phyloP scores from a whole-genome alignment of 2,329 filamentous ascomycete genomes.

The Geosmithia flava region DNA sequence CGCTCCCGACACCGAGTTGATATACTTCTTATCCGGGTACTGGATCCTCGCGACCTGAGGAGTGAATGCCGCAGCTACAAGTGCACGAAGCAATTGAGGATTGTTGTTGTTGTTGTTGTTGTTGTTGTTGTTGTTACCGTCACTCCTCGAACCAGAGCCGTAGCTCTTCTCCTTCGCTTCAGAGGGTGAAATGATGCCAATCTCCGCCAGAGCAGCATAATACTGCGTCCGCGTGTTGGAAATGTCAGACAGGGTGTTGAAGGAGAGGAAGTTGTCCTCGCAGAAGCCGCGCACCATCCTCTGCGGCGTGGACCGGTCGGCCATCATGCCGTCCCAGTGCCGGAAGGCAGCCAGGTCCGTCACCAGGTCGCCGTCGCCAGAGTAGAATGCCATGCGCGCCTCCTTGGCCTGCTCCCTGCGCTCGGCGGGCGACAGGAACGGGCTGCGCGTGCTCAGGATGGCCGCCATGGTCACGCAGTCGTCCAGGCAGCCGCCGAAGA shows the following conservation, averaged over 20 bases:
- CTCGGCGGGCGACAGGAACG: conserved; percentile 75
- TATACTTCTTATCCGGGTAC: conserved; percentile 93
- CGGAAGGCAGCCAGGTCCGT: conserved; percentile 79
- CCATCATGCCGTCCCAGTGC: conserved; percentile 60
- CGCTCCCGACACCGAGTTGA: conserved; percentile 72
- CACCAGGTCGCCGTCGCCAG: conserved; percentile 73
- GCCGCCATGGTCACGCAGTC: conserved; percentile 80
- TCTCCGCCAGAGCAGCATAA: conserved; percentile 72
- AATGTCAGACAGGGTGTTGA: conserved; percentile 78
- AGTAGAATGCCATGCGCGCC: conserved; percentile 61
- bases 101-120: conserved; percentile 7
- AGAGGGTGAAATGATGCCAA: conserved; percentile 54
- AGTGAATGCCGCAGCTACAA: conserved; percentile 62
- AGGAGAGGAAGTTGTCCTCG: conserved; percentile 71
- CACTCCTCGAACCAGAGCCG: background rate
- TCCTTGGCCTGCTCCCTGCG: conserved; percentile 73
- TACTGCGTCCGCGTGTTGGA: conserved; percentile 78
- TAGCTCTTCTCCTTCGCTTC: conserved; percentile 16
- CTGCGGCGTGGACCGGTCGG: conserved; percentile 38
- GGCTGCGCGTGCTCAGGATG: conserved; percentile 79
- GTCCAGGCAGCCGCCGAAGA: conserved; percentile 76
- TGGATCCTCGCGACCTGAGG: conserved; percentile 88
- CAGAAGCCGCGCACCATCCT: conserved; percentile 66
- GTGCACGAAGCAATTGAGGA: conserved; percentile 48
- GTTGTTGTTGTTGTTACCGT: background rate